A percentile compares a stretch with the other conserved stretches of the same genome.
Conservation (phyloP, 139 green algal species). For the Micractinium sp. region DNA sequence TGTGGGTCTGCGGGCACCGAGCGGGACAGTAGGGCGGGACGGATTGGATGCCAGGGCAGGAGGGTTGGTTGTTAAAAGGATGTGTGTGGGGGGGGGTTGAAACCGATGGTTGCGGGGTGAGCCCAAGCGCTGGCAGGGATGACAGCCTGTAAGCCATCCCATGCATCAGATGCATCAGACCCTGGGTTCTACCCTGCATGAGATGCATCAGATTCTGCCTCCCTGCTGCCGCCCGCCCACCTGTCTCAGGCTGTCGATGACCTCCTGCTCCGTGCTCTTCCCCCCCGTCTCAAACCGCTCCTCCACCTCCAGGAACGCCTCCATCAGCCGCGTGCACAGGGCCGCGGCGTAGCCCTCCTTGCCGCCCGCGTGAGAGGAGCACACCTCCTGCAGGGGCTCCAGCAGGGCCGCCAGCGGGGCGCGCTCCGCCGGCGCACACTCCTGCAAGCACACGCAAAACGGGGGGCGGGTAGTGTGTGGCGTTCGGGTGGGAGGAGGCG, state of each 20-base stretch:
- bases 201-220: neutral
- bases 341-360: constrained; percentile 61
- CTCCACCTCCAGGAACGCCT: constrained; percentile 76
- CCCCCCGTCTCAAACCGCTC: constrained; percentile 53
- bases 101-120: no score
- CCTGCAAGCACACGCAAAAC: constrained; percentile 34
- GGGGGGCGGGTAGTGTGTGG: neutral
- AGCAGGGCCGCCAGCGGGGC: constrained; percentile 53
- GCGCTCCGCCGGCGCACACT: constrained; percentile 38
- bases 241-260: constrained; percentile 87
- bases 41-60: no score
- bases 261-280: constrained; percentile 85
- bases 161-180: no score
- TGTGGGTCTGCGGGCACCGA: constrained; percentile 52
- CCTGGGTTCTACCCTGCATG: neutral
- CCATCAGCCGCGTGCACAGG: constrained; percentile 74
- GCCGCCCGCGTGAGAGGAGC: constrained; percentile 67
- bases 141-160: no score
- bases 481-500: neutral
- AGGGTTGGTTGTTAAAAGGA: no score
- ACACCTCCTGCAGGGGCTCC: constrained; percentile 75
- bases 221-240: neutral
- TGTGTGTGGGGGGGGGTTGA: no score
- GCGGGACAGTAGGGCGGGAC: no score
- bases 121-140: no score